These are phyloP conservation scores for Aspergillus incahuasiensis DNA, from an alignment of 495 filamentous ascomycete genomes.

Conservation along the genomic window DNA sequence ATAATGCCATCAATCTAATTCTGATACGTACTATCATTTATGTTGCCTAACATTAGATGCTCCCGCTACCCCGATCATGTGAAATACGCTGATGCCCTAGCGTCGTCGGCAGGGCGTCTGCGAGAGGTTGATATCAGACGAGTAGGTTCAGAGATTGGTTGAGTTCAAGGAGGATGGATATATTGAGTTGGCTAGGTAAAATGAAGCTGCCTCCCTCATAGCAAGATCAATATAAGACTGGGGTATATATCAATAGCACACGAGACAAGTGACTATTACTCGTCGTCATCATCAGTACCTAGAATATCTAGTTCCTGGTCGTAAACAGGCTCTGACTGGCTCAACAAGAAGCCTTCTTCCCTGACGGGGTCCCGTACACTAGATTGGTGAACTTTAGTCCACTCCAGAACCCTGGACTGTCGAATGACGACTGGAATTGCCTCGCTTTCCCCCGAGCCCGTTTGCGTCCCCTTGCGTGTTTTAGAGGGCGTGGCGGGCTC, in stretches of 20 bases:
- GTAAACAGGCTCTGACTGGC: slow-evolving; percentile 23
- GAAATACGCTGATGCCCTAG: too few species aligned
- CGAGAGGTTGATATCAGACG: too few species aligned
- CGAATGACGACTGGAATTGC: slow-evolving; percentile 32
- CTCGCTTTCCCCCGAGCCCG: slow-evolving; percentile 26
- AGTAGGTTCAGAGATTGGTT: too few species aligned
- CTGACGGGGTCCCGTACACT: slow-evolving; percentile 44
- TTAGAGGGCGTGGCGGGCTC: slow-evolving; percentile 52
- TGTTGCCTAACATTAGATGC: background rate
- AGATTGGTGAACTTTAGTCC: slow-evolving; percentile 35
- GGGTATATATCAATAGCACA: background rate
- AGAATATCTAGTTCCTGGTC: slow-evolving; percentile 7
- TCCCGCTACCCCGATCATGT: too few species aligned
- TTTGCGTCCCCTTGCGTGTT: slow-evolving; percentile 30
- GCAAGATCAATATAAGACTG: background rate
- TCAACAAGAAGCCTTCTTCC: slow-evolving; percentile 47
- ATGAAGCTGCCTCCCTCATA: background rate
- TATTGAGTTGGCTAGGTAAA: background rate
- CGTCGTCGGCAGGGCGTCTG: too few species aligned
- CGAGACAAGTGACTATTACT: slow-evolving; percentile 1
- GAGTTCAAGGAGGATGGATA: too few species aligned
- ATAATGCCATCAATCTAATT: background rate
- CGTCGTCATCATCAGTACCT: slow-evolving; percentile 12
- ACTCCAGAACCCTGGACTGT: slow-evolving; percentile 45
- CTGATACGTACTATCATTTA: background rate